Evolutionary conservation across 306 rosid species (phyloP), one percentile per base, ranked within the genome.

Genomic region (Cucurbita pepo): DNA sequence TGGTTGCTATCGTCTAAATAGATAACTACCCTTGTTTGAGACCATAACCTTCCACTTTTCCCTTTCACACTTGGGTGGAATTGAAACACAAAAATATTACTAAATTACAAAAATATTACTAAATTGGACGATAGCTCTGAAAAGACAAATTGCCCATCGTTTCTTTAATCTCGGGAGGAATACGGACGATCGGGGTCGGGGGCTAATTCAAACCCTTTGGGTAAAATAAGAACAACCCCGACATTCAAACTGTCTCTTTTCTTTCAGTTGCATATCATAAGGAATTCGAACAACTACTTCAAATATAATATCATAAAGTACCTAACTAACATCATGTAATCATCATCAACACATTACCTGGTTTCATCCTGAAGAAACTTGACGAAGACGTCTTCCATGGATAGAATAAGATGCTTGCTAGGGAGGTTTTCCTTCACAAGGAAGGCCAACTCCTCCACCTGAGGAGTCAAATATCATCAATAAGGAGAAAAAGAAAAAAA

Each of bases 401-500:
- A 81, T 73, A 94, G 96, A 84, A 94, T 91, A 78, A 91, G 95
- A 91, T 91, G 97, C 88, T 91, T 94, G 81, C 96, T 87, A 53
- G 85, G 84, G 84, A 94, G 99, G 79, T 94, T 94, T 86, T 94
- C 99, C 89, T 89, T 91, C 14, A 94, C 88, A 75, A 94, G 95
- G 80, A 73, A 91, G 81, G 99, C 99, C 90, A 94, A 83, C 70
- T 94, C 99, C 87, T 94, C 96, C 71, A 94, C 99, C 99, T 94
- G 83, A 77, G 77, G 64, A 45, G 22, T 69, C 73, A 22, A 14
- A 69, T 5, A 21, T 66, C 72, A 43, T 5, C 38, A 14, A 48
- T 48, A 25, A 69, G 4, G 73, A 25, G 10, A 11, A 67, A 7
- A 21, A 21, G 22, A 21, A 7, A 45, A 30, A 7, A 66, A 22